phyloP scores from a whole-genome alignment of 2,329 filamentous ascomycete species.

The Allantophomopsis lycopodina region DNA sequence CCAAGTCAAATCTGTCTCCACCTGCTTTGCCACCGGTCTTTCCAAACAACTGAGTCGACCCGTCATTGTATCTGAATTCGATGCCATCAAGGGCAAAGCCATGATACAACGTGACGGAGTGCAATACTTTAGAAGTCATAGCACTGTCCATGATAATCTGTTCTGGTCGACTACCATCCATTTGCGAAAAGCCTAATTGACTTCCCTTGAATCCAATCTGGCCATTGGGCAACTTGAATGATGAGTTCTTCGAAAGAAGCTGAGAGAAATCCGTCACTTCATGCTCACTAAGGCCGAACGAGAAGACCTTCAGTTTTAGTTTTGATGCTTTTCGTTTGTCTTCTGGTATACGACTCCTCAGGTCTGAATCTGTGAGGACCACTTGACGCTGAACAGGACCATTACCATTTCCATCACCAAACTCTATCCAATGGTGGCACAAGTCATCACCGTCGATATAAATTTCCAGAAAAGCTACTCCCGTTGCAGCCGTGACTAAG shows the following conservation, averaged over 20 bases:
- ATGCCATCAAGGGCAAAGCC: slow-evolving; percentile 69
- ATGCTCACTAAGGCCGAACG: slow-evolving; percentile 58
- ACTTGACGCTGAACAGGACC: slow-evolving; percentile 57
- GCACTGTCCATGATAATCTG: slow-evolving; percentile 66
- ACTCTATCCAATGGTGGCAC: slow-evolving; percentile 75
- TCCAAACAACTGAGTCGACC: slow-evolving; percentile 73
- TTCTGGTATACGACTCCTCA: slow-evolving; percentile 59
- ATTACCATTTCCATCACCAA: slow-evolving; percentile 43
- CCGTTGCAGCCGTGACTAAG: slow-evolving; percentile 64
- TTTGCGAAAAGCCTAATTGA: slow-evolving; percentile 57
- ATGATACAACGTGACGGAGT: slow-evolving; percentile 62
- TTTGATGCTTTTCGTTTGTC: slow-evolving; percentile 52
- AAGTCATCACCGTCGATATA: slow-evolving; percentile 67
- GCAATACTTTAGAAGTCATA: slow-evolving; percentile 58
- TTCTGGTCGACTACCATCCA: slow-evolving; percentile 55
- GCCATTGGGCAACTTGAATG: slow-evolving; percentile 61
- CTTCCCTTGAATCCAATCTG: slow-evolving; percentile 65
- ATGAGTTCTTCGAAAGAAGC: slow-evolving; percentile 55
- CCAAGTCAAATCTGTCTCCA: slow-evolving; percentile 64
- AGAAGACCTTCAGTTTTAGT: slow-evolving; percentile 61
- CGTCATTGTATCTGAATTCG: slow-evolving; percentile 88
- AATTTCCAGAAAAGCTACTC: slow-evolving; percentile 76
- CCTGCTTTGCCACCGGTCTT: slow-evolving; percentile 58
- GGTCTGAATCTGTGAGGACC: slow-evolving; percentile 57
- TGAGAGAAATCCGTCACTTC: slow-evolving; percentile 64